phyloP scores from a whole-genome alignment of 345 rosid species.

The Anastatica hierochuntica region DNA sequence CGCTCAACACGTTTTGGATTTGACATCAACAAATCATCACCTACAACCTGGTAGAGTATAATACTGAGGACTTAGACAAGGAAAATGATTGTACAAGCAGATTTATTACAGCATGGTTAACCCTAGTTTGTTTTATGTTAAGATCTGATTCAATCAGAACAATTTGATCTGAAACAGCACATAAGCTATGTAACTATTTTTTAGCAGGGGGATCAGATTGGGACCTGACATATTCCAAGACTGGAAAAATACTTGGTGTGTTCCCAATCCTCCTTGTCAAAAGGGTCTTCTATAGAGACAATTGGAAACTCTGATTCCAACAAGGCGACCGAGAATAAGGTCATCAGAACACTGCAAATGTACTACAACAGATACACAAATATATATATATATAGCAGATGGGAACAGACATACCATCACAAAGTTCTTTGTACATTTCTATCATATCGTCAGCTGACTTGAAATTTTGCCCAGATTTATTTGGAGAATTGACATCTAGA shows the following conservation, averaged over 20 bases:
- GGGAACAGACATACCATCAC: conserved; percentile 45
- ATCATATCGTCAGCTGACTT: conserved; percentile 94
- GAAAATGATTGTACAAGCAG: not conserved
- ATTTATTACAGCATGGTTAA: not conserved
- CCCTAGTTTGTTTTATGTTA: not conserved
- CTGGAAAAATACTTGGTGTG: conserved; percentile 55
- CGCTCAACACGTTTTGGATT: conserved; percentile 75
- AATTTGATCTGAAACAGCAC: not conserved
- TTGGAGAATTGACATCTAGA: conserved; percentile 60
- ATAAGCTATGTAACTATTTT: not conserved
- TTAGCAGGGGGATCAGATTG: conserved; percentile 9
- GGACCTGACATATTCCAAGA: conserved; percentile 94
- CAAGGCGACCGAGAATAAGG: conserved; percentile 11
- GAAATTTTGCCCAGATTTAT: conserved; percentile 75
- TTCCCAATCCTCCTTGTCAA: conserved; percentile 99
- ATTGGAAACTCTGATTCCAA: conserved; percentile 73
- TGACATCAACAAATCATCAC: conserved; percentile 79
- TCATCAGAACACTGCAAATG: not conserved
- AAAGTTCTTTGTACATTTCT: conserved; percentile 77
- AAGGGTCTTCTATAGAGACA: conserved; percentile 89
- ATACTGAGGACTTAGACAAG: conserved; percentile 2
- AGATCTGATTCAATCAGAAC: not conserved
- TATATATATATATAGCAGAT: not conserved
- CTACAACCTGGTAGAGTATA: conserved; percentile 67
- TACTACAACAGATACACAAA: not conserved